Percentiles rank a stretch among this genome's conserved stretches.
These are phyloP conservation scores for Ogataea wickerhamii DNA, from an alignment of 805 yeast genomes.

Conservation along the genomic window DNA sequence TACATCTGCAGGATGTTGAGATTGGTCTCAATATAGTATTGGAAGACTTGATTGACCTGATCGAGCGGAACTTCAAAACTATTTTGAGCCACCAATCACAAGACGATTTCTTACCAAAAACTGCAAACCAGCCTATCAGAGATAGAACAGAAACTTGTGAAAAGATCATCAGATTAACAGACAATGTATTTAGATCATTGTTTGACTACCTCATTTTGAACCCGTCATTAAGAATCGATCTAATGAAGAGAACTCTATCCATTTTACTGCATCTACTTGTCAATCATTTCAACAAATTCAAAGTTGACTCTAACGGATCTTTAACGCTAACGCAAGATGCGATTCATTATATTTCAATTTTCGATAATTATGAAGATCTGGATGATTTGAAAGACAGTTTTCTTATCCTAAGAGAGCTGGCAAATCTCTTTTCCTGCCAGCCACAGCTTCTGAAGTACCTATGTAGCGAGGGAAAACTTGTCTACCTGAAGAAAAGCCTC, in stretches of 20 bases:
- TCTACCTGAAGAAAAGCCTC: conserved; percentile 56
- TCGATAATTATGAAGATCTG: conserved; percentile 19
- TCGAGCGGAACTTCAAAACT: conserved; percentile 46
- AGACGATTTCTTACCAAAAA: conserved; percentile 55
- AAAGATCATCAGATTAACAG: conserved; percentile 49
- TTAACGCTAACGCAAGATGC: conserved; percentile 77
- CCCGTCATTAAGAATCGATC: conserved; percentile 20
- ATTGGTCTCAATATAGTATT: conserved; percentile 60
- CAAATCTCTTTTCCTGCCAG: conserved; percentile 81
- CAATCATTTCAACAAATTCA: conserved; percentile 70
- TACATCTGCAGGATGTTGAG: conserved; percentile 41
- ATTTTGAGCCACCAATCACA: conserved; percentile 59
- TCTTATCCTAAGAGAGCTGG: conserved; percentile 65
- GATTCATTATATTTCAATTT: conserved; percentile 57
- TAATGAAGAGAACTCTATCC: conserved; percentile 22
- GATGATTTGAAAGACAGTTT: conserved; percentile 52
- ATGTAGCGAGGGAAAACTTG: conserved; percentile 76
- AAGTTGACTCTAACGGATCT: conserved; percentile 80
- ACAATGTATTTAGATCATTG: conserved; percentile 32
- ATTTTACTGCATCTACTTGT: conserved; percentile 49
- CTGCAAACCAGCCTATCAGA: conserved; percentile 16
- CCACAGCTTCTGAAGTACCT: conserved; percentile 74
- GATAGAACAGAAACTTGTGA: conserved; percentile 74
- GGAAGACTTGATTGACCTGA: conserved; percentile 52
- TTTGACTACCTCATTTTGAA: conserved; percentile 35